Percentiles rank a stretch among this genome's conserved stretches.
Conservation (phyloP, 176 grass and related monocot genomes). For the Oryza coarctata region DNA sequence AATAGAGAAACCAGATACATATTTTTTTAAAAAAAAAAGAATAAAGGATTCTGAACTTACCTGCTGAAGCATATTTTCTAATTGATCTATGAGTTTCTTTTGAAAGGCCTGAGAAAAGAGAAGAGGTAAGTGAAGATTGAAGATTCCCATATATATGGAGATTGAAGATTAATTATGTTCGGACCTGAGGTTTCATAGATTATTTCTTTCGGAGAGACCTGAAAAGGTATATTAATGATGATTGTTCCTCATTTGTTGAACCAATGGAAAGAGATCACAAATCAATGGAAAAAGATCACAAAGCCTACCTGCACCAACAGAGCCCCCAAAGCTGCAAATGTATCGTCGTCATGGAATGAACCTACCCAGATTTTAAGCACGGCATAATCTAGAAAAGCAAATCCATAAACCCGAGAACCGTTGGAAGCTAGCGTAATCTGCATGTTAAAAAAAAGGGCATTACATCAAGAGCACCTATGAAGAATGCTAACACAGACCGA, state of each 20-base stretch:
- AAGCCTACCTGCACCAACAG: conserved; percentile 84
- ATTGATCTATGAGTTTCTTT: conserved; percentile 66
- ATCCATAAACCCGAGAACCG: conserved; percentile 66
- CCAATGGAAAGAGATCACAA: conserved; percentile 26
- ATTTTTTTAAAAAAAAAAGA: neutral
- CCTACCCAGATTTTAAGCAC: conserved; percentile 91
- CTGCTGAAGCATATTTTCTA: conserved; percentile 83
- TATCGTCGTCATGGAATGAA: conserved; percentile 75
- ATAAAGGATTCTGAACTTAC: conserved; percentile 33
- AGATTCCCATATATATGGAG: neutral
- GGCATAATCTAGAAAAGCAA: conserved; percentile 91
- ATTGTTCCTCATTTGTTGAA: conserved; percentile 6
- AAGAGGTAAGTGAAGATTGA: conserved; percentile 3
- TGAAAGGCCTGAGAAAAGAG: conserved; percentile 70
- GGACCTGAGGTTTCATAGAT: conserved; percentile 90
- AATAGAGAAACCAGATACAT: neutral
- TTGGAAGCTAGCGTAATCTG: conserved; percentile 41
- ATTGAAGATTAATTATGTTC: conserved; percentile 30
- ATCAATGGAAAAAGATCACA: neutral
- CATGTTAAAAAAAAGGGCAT: conserved; percentile 26
- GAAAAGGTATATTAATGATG: conserved; percentile 39
- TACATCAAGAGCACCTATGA: conserved; percentile 14
- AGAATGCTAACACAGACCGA: conserved; percentile 24
- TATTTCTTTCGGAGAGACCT: conserved; percentile 89
- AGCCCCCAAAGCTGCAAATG: conserved; percentile 80